Percentiles rank a stretch among this genome's conserved stretches.
phyloP scores from a whole-genome alignment of 1,284 basidiomycete species.

The Puccinia polysora region DNA sequence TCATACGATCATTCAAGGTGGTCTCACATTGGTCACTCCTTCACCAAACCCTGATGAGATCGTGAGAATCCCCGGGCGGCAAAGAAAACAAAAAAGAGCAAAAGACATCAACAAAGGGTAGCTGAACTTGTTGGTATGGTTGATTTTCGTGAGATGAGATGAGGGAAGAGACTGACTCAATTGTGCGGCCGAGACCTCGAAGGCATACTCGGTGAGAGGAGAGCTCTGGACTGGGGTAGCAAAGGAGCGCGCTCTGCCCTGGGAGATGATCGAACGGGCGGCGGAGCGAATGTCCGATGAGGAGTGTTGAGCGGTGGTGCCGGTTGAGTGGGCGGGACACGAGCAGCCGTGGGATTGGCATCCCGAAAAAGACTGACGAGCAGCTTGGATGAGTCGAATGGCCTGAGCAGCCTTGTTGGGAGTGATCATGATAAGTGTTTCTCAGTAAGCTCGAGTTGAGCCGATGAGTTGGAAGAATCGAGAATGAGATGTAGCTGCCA shows the following conservation, averaged over 20 bases:
- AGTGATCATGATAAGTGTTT: too few species aligned
- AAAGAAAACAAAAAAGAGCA: not conserved
- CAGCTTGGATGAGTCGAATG: slow-evolving; percentile 41
- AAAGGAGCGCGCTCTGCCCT: slow-evolving; percentile 47
- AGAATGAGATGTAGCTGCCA: too few species aligned
- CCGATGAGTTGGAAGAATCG: too few species aligned
- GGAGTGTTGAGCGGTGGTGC: slow-evolving; percentile 20
- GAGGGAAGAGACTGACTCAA: not conserved
- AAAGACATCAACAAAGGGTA: not conserved
- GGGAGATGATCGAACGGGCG: slow-evolving; percentile 36
- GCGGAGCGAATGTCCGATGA: slow-evolving; percentile 38
- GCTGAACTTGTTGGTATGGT: not conserved
- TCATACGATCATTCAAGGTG: not conserved
- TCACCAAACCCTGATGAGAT: slow-evolving; percentile 49
- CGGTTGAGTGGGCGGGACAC: slow-evolving; percentile 36
- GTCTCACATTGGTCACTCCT: slow-evolving; percentile 53
- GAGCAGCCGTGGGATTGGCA: slow-evolving; percentile 43
- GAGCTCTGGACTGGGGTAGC: slow-evolving; percentile 65
- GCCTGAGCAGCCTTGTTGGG: not conserved
- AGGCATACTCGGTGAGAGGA: slow-evolving; percentile 83
- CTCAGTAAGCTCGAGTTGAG: too few species aligned
- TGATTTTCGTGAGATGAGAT: not conserved
- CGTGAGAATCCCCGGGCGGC: not conserved
- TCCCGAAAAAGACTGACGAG: slow-evolving; percentile 29
- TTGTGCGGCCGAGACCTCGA: slow-evolving; percentile 64